Evolutionary conservation across 176 grass and related monocot species (phyloP).

Genomic region (Cenchrus americanus): DNA sequence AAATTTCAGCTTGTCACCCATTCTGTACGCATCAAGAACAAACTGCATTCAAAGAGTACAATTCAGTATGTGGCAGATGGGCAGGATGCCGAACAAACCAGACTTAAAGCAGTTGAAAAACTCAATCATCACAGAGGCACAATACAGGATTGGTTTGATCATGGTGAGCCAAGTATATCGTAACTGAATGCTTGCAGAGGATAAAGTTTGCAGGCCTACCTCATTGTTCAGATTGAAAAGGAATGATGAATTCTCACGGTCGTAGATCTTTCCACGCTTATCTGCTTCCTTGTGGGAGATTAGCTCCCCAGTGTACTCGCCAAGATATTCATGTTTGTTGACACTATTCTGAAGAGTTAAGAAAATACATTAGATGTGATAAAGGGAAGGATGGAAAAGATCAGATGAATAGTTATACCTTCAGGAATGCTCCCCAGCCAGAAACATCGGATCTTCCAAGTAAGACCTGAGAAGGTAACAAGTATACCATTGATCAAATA

Average conservation of each 20-base stretch:
- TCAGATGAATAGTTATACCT: constrained; percentile 55
- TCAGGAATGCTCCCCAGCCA: constrained; percentile 94
- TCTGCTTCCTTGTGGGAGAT: constrained; percentile 96
- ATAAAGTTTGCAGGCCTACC: constrained; percentile 45
- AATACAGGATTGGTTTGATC: background rate
- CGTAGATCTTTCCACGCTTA: constrained; percentile 96
- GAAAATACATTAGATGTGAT: constrained; percentile 23
- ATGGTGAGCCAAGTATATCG: background rate
- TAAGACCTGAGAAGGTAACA: constrained; percentile 60
- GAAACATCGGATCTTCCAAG: constrained; percentile 95
- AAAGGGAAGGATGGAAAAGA: background rate
- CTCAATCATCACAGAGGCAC: background rate
- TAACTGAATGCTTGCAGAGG: background rate
- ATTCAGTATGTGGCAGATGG: background rate
- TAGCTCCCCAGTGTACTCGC: constrained; percentile 96
- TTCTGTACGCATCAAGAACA: constrained; percentile 94
- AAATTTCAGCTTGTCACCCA: constrained; percentile 97
- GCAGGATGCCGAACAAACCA: constrained; percentile 11
- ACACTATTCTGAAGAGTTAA: constrained; percentile 78
- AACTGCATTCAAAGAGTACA: constrained; percentile 58
- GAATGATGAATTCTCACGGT: constrained; percentile 95
- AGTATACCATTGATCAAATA: background rate
- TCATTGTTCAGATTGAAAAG: constrained; percentile 99
- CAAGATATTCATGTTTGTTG: constrained; percentile 94
- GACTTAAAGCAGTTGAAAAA: background rate